Percentiles rank a stretch among this genome's conserved stretches.
Evolutionary conservation across 176 grass and related monocot genomes (phyloP).

Genomic region (Paspalum vaginatum): DNA sequence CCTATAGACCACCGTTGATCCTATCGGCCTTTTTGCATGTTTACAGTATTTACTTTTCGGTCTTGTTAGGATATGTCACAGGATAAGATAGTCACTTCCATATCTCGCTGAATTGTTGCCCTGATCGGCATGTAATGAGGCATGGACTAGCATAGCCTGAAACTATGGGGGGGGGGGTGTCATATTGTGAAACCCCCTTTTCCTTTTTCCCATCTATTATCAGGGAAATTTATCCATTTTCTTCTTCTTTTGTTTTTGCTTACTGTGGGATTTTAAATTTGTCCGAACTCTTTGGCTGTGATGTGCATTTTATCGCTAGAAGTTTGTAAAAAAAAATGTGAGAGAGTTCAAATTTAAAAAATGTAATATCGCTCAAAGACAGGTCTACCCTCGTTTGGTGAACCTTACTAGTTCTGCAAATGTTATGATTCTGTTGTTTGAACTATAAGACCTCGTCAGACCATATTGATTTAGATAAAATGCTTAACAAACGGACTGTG

Average conservation of each 20-base stretch:
- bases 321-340: background rate
- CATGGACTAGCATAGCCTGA: background rate
- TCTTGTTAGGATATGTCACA: background rate
- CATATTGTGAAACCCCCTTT: background rate
- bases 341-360: background rate
- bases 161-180: background rate
- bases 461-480: constrained; percentile 16
- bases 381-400: background rate
- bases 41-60: background rate
- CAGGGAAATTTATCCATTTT: background rate
- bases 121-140: background rate
- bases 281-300: background rate
- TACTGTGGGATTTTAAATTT: background rate
- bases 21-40: background rate
- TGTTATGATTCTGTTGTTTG: constrained; percentile 1
- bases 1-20: no score
- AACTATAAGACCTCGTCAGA: background rate
- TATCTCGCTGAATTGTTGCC: background rate
- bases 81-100: background rate
- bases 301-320: background rate
- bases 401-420: background rate
- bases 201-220: background rate
- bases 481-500: background rate
- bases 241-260: background rate
- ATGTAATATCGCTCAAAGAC: background rate